A percentile compares a stretch with the other conserved stretches of the same genome.
Conservation (phyloP, 108 stramenopile genomes). For the Nitzschia sp. region DNA sequence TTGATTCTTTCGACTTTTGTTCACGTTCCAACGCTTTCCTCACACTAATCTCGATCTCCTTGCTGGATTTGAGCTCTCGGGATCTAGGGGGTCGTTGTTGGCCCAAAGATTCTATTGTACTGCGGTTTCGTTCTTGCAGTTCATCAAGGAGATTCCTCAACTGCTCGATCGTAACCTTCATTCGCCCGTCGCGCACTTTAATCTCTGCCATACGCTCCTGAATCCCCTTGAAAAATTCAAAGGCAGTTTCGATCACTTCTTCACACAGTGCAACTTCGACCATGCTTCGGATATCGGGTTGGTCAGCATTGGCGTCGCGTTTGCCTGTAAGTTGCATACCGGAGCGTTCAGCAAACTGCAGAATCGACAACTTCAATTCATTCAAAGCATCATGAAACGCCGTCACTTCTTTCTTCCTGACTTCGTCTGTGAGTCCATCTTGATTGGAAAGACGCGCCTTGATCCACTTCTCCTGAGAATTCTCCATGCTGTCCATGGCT, state of each 20-base stretch:
- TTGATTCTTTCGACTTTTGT: neutral
- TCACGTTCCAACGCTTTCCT: neutral
- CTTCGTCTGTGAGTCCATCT: neutral
- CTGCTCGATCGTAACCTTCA: conserved; percentile 13
- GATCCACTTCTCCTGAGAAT: conserved; percentile 16
- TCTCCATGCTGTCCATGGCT: conserved; percentile 27
- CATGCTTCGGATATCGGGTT: conserved; percentile 18
- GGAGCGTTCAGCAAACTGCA: conserved; percentile 21
- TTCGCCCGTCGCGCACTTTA: conserved; percentile 9
- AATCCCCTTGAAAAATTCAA: neutral
- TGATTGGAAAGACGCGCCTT: neutral
- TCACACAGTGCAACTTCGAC: conserved; percentile 23
- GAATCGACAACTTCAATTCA: conserved; percentile 14
- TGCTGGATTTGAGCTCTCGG: neutral
- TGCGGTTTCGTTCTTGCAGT: conserved; percentile 19
- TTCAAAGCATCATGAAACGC: conserved; percentile 4
- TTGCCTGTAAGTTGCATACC: conserved; percentile 22
- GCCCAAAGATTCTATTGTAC: neutral
- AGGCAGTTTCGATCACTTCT: conserved; percentile 16
- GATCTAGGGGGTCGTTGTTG: conserved; percentile 1
- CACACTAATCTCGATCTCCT: neutral
- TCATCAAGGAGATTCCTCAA: conserved; percentile 13
- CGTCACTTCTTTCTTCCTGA: neutral
- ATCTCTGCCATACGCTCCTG: conserved; percentile 8
- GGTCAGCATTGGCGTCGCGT: conserved; percentile 1